Conservation (phyloP, 2,329 filamentous ascomycete genomes). For the Diaporthe sp. region DNA sequence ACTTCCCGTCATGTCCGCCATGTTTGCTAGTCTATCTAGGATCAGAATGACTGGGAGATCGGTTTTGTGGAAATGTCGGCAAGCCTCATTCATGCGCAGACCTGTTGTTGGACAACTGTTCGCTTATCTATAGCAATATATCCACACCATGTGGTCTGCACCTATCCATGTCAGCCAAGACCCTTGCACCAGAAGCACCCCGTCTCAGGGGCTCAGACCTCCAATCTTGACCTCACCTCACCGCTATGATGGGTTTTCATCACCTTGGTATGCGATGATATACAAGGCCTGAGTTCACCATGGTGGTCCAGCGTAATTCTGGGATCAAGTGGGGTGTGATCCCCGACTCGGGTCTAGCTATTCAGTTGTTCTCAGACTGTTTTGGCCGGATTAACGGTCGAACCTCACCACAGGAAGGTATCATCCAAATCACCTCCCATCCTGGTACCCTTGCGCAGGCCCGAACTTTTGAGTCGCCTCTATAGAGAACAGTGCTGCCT, state of each 20-base stretch:
- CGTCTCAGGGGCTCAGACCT: background rate
- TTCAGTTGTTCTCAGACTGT: too few relatives aligned
- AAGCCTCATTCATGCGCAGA: background rate
- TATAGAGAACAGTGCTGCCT: too few relatives aligned
- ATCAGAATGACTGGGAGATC: background rate
- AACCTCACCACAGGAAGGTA: background rate
- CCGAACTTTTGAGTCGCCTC: too few relatives aligned
- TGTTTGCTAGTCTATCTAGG: background rate
- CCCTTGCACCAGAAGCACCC: background rate
- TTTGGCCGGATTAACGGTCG: background rate
- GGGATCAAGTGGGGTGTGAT: too few relatives aligned
- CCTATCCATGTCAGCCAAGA: background rate
- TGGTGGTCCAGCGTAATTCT: background rate
- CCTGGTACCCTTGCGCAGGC: too few relatives aligned
- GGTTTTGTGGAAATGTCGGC: background rate
- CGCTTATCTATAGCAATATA: background rate
- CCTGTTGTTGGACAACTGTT: too few relatives aligned
- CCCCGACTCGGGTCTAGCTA: too few relatives aligned
- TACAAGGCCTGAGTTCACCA: background rate
- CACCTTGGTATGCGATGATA: background rate
- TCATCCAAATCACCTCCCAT: background rate
- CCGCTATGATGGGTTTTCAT: background rate
- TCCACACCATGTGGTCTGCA: background rate
- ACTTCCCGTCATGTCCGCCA: background rate
- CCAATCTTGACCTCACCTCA: background rate